Percentiles rank a stretch among this genome's conserved stretches.
These are phyloP conservation scores for Rhizopogon roseolus DNA, from an alignment of 768 basidiomycete genomes.

Conservation along the genomic window DNA sequence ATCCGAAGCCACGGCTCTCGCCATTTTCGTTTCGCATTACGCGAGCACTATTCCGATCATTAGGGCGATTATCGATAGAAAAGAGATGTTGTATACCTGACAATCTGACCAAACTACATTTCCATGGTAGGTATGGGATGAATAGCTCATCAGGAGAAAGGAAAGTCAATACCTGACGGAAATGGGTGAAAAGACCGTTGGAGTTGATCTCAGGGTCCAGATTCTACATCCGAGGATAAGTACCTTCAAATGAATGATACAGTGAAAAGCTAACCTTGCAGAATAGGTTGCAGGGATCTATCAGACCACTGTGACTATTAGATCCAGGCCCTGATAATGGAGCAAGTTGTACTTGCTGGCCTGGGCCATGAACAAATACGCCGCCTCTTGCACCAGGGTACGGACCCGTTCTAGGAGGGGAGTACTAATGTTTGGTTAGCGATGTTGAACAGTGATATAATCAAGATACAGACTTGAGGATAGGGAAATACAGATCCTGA, in stretches of 20 bases:
- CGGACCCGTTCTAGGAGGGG: constrained; percentile 58
- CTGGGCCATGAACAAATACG: constrained; percentile 78
- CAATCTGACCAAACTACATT: constrained; percentile 81
- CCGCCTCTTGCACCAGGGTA: constrained; percentile 37
- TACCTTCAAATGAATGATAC: constrained; percentile 9
- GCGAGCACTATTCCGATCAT: constrained; percentile 56
- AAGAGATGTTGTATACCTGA: constrained; percentile 50
- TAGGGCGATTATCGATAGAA: neutral
- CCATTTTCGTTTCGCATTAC: constrained; percentile 87
- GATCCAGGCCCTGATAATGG: constrained; percentile 73
- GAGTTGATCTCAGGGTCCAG: constrained; percentile 83
- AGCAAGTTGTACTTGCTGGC: constrained; percentile 85
- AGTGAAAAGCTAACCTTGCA: constrained; percentile 56
- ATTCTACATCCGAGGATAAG: constrained; percentile 45
- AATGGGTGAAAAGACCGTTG: constrained; percentile 77
- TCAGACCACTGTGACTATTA: constrained; percentile 78
- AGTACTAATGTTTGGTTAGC: constrained; percentile 41
- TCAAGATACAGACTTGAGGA: constrained; percentile 47
- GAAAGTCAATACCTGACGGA: constrained; percentile 55
- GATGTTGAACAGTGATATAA: constrained; percentile 2
- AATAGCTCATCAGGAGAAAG: constrained; percentile 1
- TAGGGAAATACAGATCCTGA: constrained; percentile 61
- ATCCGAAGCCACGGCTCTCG: constrained; percentile 85
- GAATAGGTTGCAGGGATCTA: constrained; percentile 88
- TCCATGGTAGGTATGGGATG: constrained; percentile 11